Base-by-base conservation (phyloP, 2,329 filamentous ascomycete species). In the Exophiala xenobiotica region DNA sequence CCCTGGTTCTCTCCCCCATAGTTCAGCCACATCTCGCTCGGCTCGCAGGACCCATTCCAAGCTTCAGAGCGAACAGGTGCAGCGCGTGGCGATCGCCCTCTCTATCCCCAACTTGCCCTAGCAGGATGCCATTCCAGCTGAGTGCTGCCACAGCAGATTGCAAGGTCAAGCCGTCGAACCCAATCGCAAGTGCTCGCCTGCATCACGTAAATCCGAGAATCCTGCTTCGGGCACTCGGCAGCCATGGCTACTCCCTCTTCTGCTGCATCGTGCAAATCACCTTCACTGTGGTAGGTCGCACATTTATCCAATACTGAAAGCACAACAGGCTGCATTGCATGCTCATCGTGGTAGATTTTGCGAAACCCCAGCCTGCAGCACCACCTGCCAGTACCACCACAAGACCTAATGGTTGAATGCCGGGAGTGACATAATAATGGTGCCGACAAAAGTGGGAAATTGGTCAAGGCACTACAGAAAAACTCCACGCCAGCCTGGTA, bases 1-100 rank as follows among this genome's bases (percentile, higher is more conserved):
- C 38, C 38, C 38, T 40, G 38, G 22, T 23, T 33, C 22, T 8
- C 12, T 40, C 20, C 38, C 23, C 38, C 38, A 40, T 23, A 22
- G 22, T 40, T 40, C 38, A 40, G 38, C 38, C 38, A 40, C 38
- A 40, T 40, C 38, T 40, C 38, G 38, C 18, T 40, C 22, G 31
- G n/a, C 38, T 23, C 29, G 11, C 29, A 24, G 38, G 8, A 40
- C 14, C 22, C 38, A 40, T 39, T 23, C 9, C 38, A 40, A 40
- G 38, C 38, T 40, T 12, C 22, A 40, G 31, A 12, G 9, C 31
- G 4, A 24, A 20, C 38, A 24, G n/a, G 4, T 4, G 31, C n/a
- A 35, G 3, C 23, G 18, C 38, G 7, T n/a, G 19, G 18, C 38
- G 38, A n/a, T 40, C 18, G 31, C 23, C 19, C 38, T 14, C 11